phyloP scores from a whole-genome alignment of 202 grass and related monocot species.

The Dendrocalamus latiflorus region DNA sequence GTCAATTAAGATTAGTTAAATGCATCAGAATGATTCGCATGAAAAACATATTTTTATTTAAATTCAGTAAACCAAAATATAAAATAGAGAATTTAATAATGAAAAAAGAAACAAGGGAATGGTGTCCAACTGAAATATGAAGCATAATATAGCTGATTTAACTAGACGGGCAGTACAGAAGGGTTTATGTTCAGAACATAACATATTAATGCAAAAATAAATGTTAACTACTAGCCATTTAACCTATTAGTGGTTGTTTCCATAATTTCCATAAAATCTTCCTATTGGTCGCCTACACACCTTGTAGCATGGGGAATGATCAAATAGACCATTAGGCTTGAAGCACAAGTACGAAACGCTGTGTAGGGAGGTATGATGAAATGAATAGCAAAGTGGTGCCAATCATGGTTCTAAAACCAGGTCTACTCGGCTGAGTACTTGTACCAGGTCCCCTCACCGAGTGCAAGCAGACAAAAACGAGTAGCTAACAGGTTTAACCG shows the following conservation, averaged over 20 bases:
- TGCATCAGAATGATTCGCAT: background rate
- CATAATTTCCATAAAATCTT: background rate
- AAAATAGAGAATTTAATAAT: background rate
- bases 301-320: constrained; percentile 3
- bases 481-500: background rate
- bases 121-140: background rate
- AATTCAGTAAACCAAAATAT: background rate
- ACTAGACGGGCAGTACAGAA: background rate
- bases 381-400: background rate
- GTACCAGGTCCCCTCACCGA: background rate
- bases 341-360: constrained; percentile 4
- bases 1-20: constrained; percentile 17
- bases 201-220: background rate
- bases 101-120: background rate
- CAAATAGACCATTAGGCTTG: background rate
- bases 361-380: background rate
- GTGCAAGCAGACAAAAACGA: background rate
- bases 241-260: background rate
- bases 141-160: background rate
- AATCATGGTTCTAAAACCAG: too few species aligned
- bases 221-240: background rate
- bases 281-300: background rate
- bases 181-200: constrained; percentile 7
- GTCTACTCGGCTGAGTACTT: background rate
- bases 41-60: background rate